phyloP scores from a whole-genome alignment of 441 rosid species.

The Eruca vesicaria region DNA sequence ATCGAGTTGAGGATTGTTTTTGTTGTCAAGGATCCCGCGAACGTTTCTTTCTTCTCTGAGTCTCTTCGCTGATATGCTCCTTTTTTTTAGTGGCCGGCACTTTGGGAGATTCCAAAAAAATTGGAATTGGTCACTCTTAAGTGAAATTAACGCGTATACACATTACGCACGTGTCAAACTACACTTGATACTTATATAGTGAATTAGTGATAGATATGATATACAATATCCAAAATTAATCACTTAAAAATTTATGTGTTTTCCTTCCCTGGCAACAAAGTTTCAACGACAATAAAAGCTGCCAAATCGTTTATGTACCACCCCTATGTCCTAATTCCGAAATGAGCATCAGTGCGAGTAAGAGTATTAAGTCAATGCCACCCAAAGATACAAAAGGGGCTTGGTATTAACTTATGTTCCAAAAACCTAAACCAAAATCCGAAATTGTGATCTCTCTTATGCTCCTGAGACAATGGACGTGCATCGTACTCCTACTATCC shows the following conservation, averaged over 20 bases:
- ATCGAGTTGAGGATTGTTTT: too few relatives aligned
- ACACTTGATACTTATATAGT: too few relatives aligned
- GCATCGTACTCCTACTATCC: slow-evolving; percentile 7
- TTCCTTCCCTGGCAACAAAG: background rate
- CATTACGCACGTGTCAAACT: slow-evolving; percentile 6
- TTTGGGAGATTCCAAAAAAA: background rate
- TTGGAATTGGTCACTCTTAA: slow-evolving; percentile 7
- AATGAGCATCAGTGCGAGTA: background rate
- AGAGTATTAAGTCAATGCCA: slow-evolving; percentile 7
- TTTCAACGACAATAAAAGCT: background rate
- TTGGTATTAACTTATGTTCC: background rate
- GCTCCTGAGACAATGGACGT: background rate
- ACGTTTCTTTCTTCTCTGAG: background rate
- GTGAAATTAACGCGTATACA: background rate
- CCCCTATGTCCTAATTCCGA: background rate
- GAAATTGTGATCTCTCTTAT: background rate
- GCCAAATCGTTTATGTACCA: slow-evolving; percentile 13
- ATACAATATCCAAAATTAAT: background rate
- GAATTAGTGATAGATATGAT: background rate
- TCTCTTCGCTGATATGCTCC: background rate
- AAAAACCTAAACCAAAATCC: slow-evolving; percentile 11
- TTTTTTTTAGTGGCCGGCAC: background rate
- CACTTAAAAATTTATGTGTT: background rate
- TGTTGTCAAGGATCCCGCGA: background rate
- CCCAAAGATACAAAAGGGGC: slow-evolving; percentile 1